Evolutionary conservation across 306 rosid species (phyloP), one percentile per base, ranked within the genome.

Genomic region (Dryas drummondii): DNA sequence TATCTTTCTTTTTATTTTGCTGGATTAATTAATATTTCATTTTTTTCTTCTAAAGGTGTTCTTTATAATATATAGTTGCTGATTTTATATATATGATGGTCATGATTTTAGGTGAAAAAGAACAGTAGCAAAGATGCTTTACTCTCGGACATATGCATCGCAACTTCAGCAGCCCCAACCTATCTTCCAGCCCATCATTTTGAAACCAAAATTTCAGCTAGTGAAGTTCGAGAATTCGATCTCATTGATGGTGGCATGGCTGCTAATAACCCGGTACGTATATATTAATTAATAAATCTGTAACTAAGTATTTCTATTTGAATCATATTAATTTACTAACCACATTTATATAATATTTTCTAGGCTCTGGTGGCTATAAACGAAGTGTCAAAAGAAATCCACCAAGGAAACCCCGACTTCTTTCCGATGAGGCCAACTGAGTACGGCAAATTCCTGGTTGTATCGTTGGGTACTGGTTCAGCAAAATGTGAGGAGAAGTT

Each of bases 211-310:
- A 61, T 14, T 10, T 32, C 83, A 7, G 13, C 58, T 5, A 72
- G 82, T 37, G 42, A 53, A 17, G 48, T n/a, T 13, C 74, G 86
- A 58, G 81, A 84, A 13, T 86, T 86, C 37, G n/a, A 86, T 75
- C 76, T 83, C 40, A 66, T 82, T 14, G 90, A 86, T 53, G 90
- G 87, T 32, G 86, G 77, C 5, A 75, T 86, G 11, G 84, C 71
- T 11, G 90, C 90, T 12, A 86, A 83, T 66, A 83, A 86, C 54
- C 90, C 90, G 78, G 90, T 86, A 83, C 19, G 32, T 50, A 12
- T 37, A 46, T 32, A 6, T 17, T 27, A 27, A 32, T 32, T 1
- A 32, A 32, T 1, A 32, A 32, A 32, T 32, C 3, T 2, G 37
- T 32, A 32, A 32, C 3, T 1, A 32, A 52, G 9, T 26, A 4